Evolutionary conservation across 495 filamentous ascomycete species (phyloP).

Genomic region (Copromyces sp.): DNA sequence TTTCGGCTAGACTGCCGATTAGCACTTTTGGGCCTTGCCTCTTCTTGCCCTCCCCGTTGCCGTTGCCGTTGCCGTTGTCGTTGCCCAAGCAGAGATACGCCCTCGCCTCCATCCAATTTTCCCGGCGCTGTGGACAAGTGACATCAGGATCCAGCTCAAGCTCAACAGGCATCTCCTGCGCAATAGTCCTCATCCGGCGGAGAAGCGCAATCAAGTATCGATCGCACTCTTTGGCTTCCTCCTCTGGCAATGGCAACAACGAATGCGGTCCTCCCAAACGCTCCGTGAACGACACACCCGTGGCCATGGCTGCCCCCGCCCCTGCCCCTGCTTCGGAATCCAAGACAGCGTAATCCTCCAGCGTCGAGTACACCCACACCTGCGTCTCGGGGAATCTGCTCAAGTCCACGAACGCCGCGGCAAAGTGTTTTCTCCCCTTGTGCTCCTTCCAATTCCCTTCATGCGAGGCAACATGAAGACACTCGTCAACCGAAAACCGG

Average conservation of each 20-base stretch:
- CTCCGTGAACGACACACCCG: too few species aligned
- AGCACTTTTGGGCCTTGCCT: constrained; percentile 10
- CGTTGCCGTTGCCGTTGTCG: too few species aligned
- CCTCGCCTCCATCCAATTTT: background rate
- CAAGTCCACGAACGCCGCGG: constrained; percentile 50
- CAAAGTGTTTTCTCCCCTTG: constrained; percentile 19
- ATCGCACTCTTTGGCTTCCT: background rate
- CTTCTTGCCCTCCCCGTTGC: too few species aligned
- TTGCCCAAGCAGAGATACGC: background rate
- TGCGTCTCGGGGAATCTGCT: constrained; percentile 49
- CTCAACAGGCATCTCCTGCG: background rate
- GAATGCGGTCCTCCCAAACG: background rate
- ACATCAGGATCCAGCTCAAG: background rate
- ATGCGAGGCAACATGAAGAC: background rate
- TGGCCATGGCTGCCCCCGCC: too few species aligned
- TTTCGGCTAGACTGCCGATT: constrained; percentile 26
- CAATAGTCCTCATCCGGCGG: background rate
- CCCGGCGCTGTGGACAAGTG: background rate
- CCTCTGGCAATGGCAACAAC: background rate
- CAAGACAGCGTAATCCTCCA: constrained; percentile 27
- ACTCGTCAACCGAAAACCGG: background rate
- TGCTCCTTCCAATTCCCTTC: background rate
- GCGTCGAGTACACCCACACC: constrained; percentile 47
- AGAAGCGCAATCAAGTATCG: constrained; percentile 7
- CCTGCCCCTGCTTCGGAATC: background rate